Evolutionary conservation across 768 basidiomycete species (phyloP).

Genomic region (Kwoniella sp.): DNA sequence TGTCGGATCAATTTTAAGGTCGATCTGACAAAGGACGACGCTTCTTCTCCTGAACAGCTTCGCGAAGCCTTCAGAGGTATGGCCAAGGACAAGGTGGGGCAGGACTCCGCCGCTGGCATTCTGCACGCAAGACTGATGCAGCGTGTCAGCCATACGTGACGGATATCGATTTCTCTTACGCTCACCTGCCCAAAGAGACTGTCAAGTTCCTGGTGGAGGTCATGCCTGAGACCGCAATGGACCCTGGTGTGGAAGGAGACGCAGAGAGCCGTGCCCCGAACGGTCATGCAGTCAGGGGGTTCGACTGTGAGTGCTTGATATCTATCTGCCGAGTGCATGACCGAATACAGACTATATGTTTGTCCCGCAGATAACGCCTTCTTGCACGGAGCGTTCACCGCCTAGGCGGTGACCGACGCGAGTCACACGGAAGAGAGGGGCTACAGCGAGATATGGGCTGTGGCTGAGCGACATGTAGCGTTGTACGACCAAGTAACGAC

Average conservation of each 20-base stretch:
- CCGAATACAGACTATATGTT: background rate
- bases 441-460: too few relatives aligned
- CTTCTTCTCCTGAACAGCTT: constrained; percentile 85
- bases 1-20: too few relatives aligned
- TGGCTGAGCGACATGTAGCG: too few relatives aligned
- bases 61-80: constrained; percentile 89
- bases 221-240: constrained; percentile 69
- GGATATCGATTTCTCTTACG: constrained; percentile 82
- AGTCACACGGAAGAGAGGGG: too few relatives aligned
- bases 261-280: constrained; percentile 2
- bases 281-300: constrained; percentile 9
- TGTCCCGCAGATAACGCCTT: constrained; percentile 23
- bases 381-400: constrained; percentile 23
- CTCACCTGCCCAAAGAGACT: constrained; percentile 67
- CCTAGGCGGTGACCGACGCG: background rate
- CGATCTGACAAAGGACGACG: constrained; percentile 84
- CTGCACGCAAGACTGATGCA: background rate
- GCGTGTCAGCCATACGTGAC: constrained; percentile 73
- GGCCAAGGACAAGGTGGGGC: constrained; percentile 75
- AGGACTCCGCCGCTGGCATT: background rate
- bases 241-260: constrained; percentile 16
- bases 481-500: too few relatives aligned
- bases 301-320: constrained; percentile 33
- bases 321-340: background rate
- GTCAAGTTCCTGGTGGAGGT: constrained; percentile 77